Evolutionary conservation across 768 basidiomycete species (phyloP).

Genomic region (Xanthoconium stramineum): DNA sequence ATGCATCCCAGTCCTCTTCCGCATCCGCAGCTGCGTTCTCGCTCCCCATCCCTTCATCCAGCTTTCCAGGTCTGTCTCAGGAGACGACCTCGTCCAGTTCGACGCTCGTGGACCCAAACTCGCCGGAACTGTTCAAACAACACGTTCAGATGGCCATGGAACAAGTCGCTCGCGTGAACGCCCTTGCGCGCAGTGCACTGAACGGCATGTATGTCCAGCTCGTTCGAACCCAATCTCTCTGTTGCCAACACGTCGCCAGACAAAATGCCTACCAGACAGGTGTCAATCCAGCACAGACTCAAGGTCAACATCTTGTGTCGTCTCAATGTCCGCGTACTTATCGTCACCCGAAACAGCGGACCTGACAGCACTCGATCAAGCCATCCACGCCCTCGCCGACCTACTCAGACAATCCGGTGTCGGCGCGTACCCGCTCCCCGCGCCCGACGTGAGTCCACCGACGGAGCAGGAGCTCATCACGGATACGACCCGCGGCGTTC

Average conservation of each 20-base stretch:
- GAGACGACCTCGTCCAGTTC: slow-evolving; percentile 14
- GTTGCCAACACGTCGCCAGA: slow-evolving; percentile 29
- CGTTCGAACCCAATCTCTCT: not conserved
- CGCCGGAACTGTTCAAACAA: slow-evolving; percentile 60
- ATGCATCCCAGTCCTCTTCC: slow-evolving; percentile 16
- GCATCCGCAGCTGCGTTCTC: slow-evolving; percentile 10
- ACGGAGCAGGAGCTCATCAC: slow-evolving; percentile 46
- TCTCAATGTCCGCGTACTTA: not conserved
- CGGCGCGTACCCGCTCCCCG: slow-evolving; percentile 57
- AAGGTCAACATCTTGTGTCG: slow-evolving; percentile 36
- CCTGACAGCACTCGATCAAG: slow-evolving; percentile 49
- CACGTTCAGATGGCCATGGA: slow-evolving; percentile 48
- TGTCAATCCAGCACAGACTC: slow-evolving; percentile 52
- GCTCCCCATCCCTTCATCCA: slow-evolving; percentile 17
- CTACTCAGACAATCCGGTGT: slow-evolving; percentile 58
- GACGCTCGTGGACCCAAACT: slow-evolving; percentile 47
- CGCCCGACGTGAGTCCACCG: slow-evolving; percentile 24
- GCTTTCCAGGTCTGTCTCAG: slow-evolving; percentile 26
- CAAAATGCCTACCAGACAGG: slow-evolving; percentile 62
- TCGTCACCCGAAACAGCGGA: slow-evolving; percentile 34
- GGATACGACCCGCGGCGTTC: slow-evolving; percentile 41
- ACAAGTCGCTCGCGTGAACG: slow-evolving; percentile 47
- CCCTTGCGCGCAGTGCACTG: slow-evolving; percentile 46
- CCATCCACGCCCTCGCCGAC: slow-evolving; percentile 44
- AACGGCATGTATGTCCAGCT: slow-evolving; percentile 48